Evolutionary conservation across 345 rosid genomes (phyloP), one percentile per base, ranked within the genome.

Genomic region (Arabis alpina): DNA sequence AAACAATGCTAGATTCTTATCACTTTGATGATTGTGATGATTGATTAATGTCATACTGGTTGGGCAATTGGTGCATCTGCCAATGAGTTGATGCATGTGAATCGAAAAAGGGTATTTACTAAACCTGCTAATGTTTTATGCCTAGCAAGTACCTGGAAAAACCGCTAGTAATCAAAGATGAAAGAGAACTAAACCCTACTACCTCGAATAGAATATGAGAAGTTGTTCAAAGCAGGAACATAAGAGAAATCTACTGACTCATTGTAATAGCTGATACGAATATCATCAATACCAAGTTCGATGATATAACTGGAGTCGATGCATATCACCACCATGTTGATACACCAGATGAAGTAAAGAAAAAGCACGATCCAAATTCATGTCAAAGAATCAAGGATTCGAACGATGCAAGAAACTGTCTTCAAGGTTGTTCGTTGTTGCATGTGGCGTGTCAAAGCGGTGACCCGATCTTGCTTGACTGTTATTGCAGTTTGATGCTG

Each of bases 401-500:
- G 14, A 76, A 78, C 19, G 89, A 85, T 51, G 77, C 85, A 7
- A 82, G 81, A 68, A 86, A 56, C 57, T 89, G 93, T 77, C 87
- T 88, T 67, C 91, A 87, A 69, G 96, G 96, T 54, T 85, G 93
- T 71, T 86, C 93, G 3, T 42, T 92, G 63, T 79, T 92, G 80
- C 98, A 92, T 72, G 79, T 92, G 73, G 95, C 95, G 5, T 92
- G 96, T 64, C 89, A 80, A 47, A 74, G 66, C 49, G 80, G 85
- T 57, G 80, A 82, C 71, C 66, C 68, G 8, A 85, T 83, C 74
- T 80, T 87, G 90, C 71, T 86, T 62, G 98, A 80, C 82, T 90
- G 77, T 48, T 92, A 83, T 71, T 90, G 68, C 98, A 88, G 72
- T 90, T 85, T 64, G 95, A 95, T 64, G 96, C 91, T 16, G 78